These are phyloP conservation scores for Myriosclerotinia curreyana DNA, from an alignment of 2,329 filamentous ascomycete genomes.

Conservation along the genomic window DNA sequence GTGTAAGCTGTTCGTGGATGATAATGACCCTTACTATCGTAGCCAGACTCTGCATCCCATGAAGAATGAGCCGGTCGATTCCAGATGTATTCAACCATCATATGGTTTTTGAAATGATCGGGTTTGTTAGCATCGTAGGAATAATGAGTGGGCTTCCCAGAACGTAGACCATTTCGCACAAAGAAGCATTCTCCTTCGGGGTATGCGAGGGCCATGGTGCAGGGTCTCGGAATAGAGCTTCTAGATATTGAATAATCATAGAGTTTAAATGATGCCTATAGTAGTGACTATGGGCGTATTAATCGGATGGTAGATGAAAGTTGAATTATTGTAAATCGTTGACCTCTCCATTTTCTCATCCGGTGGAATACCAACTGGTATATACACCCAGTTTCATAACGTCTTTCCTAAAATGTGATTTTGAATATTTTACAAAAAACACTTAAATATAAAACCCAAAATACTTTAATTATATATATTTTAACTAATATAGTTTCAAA, in stretches of 20 bases:
- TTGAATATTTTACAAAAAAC: too few relatives aligned
- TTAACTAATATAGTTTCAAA: too few relatives aligned
- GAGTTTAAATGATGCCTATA: background rate
- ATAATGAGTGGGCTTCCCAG: background rate
- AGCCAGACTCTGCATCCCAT: background rate
- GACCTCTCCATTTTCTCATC: background rate
- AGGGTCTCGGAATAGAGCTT: background rate
- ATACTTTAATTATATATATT: too few relatives aligned
- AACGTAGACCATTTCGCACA: constrained; percentile 5
- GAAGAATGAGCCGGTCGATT: background rate
- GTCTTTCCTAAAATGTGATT: too few relatives aligned
- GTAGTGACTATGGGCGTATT: background rate
- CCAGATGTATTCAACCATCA: constrained; percentile 14
- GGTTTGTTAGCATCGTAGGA: background rate
- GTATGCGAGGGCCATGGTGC: constrained; percentile 5
- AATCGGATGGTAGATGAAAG: background rate
- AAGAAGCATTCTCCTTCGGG: constrained; percentile 12
- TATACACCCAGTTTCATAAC: background rate
- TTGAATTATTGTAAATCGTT: background rate
- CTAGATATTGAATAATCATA: background rate
- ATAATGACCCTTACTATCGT: background rate
- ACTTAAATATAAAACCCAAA: too few relatives aligned
- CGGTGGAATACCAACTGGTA: background rate
- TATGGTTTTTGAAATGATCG: constrained; percentile 6
- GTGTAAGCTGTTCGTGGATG: background rate